Base-by-base conservation (phyloP, 768 basidiomycete species). In the Suillus lakei region DNA sequence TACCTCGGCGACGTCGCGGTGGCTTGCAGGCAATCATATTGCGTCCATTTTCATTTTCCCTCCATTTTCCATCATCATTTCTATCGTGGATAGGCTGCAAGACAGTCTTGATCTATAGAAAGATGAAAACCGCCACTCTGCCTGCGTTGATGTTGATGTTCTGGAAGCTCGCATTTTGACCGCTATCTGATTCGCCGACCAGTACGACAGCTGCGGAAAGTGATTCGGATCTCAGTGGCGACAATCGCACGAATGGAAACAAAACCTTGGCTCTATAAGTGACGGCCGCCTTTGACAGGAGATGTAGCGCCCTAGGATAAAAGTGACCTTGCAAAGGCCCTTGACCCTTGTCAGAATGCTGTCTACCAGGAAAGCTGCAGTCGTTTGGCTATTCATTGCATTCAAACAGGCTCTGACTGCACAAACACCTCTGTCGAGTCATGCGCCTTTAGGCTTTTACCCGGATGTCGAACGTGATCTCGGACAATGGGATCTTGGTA, bases 401-500 rank as follows among this genome's bases (percentile, higher is more conserved):
- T 26, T 58, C 5, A 9, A 39, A 26, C n/a, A 9, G 23, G 56
- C 26, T 26, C 36, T 58, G 2, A 38, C 56, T 26, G 23, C 56
- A 21, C 56, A 59, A 12, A 39, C 2, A 28, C 56, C 56, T 28
- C 38, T 59, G 32, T 59, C 26, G 13, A 39, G 38, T 39, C 38
- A 39, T 12, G 79, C 32, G 10, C 32, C 34, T 13, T 36, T 7
- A 36, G 36, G 34, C 7, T 13, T n/a, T 36, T 9, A 23, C 34
- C 7, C 13, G n/a, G 12, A 13, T 6, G 12, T 34, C 53, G 12
- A 32, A 55, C n/a, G 15, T 55, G 54, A 36, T 55, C 34, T 7
- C 15, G 15, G 18, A 12, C 34, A 62, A 23, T 77, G 74, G 74
- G 64, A 64, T 64, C 63, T 76, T 6, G 62, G 68, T 30, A 28